Conservation (phyloP, 768 basidiomycete species). For the Podaxis sp. region DNA sequence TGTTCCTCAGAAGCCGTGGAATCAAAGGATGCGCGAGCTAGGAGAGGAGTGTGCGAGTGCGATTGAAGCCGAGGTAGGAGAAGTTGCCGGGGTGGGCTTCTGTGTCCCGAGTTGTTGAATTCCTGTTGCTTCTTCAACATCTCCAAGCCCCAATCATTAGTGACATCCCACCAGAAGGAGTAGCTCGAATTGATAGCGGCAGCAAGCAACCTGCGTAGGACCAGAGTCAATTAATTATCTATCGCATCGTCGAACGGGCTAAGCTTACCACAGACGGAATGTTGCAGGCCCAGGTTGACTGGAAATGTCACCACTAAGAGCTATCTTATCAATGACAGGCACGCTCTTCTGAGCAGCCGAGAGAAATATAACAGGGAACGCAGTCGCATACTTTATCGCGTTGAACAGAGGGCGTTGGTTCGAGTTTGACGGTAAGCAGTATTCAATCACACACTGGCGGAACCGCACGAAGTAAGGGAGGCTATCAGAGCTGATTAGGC, state of each 20-base stretch:
- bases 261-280: constrained; percentile 71
- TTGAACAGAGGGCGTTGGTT: constrained; percentile 79
- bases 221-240: constrained; percentile 3
- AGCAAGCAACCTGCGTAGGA: constrained; percentile 63
- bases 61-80: constrained; percentile 36
- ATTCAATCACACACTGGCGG: constrained; percentile 92
- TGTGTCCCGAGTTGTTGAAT: constrained; percentile 22
- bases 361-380: constrained; percentile 94
- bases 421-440: constrained; percentile 54
- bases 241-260: background rate
- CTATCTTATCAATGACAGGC: constrained; percentile 49
- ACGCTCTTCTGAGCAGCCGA: constrained; percentile 86
- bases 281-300: constrained; percentile 66
- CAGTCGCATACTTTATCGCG: constrained; percentile 92
- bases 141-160: constrained; percentile 94
- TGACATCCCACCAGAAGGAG: constrained; percentile 99
- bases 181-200: constrained; percentile 88
- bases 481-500: constrained; percentile 26
- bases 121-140: constrained; percentile 43
- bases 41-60: constrained; percentile 32
- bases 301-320: constrained; percentile 39
- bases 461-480: constrained; percentile 89
- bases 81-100: constrained; percentile 37
- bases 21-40: constrained; percentile 18
- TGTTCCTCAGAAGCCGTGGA: constrained; percentile 18